Conservation (phyloP, 2,329 filamentous ascomycete genomes). For the Arthrocladium fulminans region DNA sequence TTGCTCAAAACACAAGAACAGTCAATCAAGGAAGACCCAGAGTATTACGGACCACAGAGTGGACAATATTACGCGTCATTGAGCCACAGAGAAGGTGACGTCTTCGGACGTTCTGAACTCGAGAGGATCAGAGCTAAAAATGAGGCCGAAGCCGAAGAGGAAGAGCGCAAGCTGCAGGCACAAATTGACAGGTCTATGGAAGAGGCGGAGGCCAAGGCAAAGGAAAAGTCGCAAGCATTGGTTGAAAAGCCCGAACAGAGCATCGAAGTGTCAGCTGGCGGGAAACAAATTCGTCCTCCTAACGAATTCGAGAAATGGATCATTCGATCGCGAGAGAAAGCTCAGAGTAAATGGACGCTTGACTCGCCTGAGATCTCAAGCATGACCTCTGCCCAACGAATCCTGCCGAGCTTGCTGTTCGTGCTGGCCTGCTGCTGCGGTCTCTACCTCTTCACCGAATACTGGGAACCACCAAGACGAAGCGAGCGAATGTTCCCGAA, state of each 20-base stretch:
- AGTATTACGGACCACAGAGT: constrained; percentile 27
- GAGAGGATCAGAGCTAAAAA: constrained; percentile 33
- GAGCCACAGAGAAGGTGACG: constrained; percentile 32
- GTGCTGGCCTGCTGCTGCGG: constrained; percentile 32
- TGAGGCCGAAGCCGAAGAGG: constrained; percentile 31
- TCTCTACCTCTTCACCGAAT: constrained; percentile 37
- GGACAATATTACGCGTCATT: constrained; percentile 34
- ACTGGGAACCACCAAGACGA: constrained; percentile 41
- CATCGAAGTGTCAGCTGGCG: constrained; percentile 13
- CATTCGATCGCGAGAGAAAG: constrained; percentile 16
- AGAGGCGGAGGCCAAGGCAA: constrained; percentile 27
- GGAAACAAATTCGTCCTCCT: constrained; percentile 18
- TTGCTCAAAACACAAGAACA: constrained; percentile 31
- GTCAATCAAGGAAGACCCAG: constrained; percentile 2
- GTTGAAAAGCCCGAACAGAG: constrained; percentile 20
- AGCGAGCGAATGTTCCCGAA: constrained; percentile 43
- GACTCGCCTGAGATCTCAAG: constrained; percentile 20
- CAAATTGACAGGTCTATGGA: constrained; percentile 47
- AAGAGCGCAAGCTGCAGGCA: constrained; percentile 42
- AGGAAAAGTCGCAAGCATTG: constrained; percentile 26
- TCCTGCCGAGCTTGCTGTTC: constrained; percentile 38
- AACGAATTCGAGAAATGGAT: constrained; percentile 23
- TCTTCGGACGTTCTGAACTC: constrained; percentile 36
- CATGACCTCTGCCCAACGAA: constrained; percentile 28
- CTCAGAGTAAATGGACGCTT: constrained; percentile 16